Base-by-base conservation (phyloP, 495 filamentous ascomycete genomes). In the Talaromyces thailandensis region DNA sequence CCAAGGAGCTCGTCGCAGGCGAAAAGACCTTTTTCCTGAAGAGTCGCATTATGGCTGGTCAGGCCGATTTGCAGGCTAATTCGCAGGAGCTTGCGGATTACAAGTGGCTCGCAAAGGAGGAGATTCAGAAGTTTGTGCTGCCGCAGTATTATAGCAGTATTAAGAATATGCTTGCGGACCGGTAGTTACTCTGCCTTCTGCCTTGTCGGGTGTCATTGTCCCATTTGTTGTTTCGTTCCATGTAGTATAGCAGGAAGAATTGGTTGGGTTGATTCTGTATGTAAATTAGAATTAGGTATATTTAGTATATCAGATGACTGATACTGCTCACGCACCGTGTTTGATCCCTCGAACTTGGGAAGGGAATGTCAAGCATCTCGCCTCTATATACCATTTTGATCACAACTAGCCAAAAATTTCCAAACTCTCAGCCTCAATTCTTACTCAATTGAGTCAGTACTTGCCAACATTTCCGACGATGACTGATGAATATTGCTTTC, bases 11-110 rank as follows among this genome's bases (percentile, higher is more conserved):
- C 23, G 59, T 65, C 26, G 65, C 69, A 28, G 90, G 91, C 63
- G 85, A 88, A 68, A 98, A 96, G 82, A 82, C 85, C 21, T 99
- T 98, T 78, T 97, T 95, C 81, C 84, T 97, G 80, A 98, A 97
- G 79, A 87, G 84, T 9, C 81, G 95, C 48, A 98, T 99, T 70
- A 88, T 98, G 89, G 90, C 91, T 48, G 94, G 94, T n/a, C 93
- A 97, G 77, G 91, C 86, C 4, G 84, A 96, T 73, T 74, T 98
- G 60, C 77, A 76, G 53, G 78, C 74, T 56, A 98, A 96, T 75
- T 76, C 75, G 65, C 80, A 89, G 55, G 87, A 87, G 21, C 70
- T 94, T 25, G 75, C 80, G 48, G 93, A 97, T 69, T 99, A 92
- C 76, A 85, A 89, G 75, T 99, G 94, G 94, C 75, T 97, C 64